Conservation (phyloP, 495 filamentous ascomycete genomes). For the Neurospora pannonica region DNA sequence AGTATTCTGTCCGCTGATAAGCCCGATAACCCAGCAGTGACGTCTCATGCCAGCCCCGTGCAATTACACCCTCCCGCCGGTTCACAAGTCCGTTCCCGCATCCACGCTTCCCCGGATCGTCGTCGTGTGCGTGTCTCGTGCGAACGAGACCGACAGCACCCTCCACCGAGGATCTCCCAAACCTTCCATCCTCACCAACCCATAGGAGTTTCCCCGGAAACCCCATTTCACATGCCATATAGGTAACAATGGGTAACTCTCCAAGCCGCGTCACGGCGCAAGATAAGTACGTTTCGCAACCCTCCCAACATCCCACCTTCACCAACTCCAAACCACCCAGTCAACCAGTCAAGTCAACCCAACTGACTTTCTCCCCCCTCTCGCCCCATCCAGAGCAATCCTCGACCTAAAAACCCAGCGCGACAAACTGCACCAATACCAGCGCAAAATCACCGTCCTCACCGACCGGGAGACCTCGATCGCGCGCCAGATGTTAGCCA, state of each 20-base stretch:
- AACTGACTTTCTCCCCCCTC: not conserved
- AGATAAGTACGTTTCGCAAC: constrained; percentile 30
- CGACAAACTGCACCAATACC: constrained; percentile 86
- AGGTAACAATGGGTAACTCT: constrained; percentile 35
- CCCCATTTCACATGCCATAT: not conserved
- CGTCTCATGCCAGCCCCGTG: constrained; percentile 2
- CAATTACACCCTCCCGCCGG: not conserved
- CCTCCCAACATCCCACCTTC: not conserved
- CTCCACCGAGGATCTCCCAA: not conserved
- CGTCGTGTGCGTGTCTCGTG: not conserved
- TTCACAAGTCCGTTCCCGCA: not conserved
- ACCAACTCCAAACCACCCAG: not conserved
- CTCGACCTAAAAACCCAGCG: constrained; percentile 96
- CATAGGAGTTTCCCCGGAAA: no score
- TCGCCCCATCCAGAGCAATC: constrained; percentile 52
- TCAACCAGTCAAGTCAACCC: not conserved
- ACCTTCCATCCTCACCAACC: not conserved
- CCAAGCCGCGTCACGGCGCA: constrained; percentile 38
- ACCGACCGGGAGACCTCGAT: constrained; percentile 74
- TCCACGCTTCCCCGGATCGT: not conserved
- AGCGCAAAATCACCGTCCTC: constrained; percentile 73
- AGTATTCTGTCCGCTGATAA: not conserved
- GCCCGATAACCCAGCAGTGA: constrained; percentile 3
- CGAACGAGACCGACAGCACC: not conserved
- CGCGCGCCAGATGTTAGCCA: constrained; percentile 68